Evolutionary conservation across 352 stramenopile genomes (phyloP).

Genomic region (Phytopythium oedochilum): DNA sequence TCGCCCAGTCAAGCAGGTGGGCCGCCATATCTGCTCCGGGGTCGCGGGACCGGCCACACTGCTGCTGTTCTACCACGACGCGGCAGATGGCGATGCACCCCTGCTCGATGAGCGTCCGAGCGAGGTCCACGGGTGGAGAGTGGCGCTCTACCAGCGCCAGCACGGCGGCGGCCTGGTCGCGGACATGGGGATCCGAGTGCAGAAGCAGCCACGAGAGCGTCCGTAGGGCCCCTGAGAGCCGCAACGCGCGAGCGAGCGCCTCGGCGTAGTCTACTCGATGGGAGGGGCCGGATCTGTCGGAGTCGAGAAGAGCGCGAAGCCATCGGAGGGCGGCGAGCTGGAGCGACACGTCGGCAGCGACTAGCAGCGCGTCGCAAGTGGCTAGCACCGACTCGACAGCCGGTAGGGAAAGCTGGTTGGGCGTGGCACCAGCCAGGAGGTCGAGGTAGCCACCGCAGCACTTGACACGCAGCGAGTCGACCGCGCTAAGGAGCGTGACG

Average conservation of each 20-base stretch:
- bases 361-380: background rate
- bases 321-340: conserved; percentile 15
- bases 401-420: background rate
- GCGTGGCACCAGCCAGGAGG: background rate
- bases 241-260: conserved; percentile 15
- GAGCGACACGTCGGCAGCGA: conserved; percentile 1
- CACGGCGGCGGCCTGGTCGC: conserved; percentile 11
- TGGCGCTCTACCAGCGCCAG: conserved; percentile 12
- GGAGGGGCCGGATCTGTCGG: background rate
- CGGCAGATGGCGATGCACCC: conserved; percentile 36
- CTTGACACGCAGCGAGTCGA: background rate
- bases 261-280: conserved; percentile 4
- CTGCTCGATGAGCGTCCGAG: conserved; percentile 39
- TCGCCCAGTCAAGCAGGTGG: background rate
- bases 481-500: background rate
- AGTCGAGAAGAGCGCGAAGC: conserved; percentile 13
- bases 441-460: background rate
- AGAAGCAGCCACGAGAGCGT: conserved; percentile 32
- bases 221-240: conserved; percentile 32
- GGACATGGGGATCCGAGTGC: conserved; percentile 15
- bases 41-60: conserved; percentile 9
- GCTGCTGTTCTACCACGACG: conserved; percentile 6
- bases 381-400: background rate
- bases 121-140: conserved; percentile 26
- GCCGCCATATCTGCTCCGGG: conserved; percentile 24